Evolutionary conservation across 164 flowering plant genomes (phyloP).

Genomic region (Vitis labrusca): DNA sequence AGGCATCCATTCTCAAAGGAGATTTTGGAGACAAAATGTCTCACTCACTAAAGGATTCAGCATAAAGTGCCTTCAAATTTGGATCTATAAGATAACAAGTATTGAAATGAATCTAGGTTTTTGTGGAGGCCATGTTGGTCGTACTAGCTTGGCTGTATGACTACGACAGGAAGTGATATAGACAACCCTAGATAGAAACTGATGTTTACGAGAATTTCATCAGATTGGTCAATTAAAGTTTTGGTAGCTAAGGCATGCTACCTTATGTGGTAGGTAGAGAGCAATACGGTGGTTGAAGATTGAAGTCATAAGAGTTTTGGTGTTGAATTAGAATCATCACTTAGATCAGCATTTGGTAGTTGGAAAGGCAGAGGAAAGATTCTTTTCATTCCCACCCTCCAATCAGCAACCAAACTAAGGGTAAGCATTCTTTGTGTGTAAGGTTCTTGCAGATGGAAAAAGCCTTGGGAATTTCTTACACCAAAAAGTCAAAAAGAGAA

Average conservation of each 20-base stretch:
- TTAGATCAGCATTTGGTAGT: background rate
- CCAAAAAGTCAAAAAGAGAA: background rate
- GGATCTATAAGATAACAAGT: no score
- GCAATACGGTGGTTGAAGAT: conserved; percentile 3
- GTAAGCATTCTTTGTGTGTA: background rate
- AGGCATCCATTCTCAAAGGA: no score
- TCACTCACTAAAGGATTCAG: no score
- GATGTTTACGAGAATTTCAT: background rate
- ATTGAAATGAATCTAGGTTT: no score
- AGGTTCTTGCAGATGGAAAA: background rate
- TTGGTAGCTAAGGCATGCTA: conserved; percentile 11
- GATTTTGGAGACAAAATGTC: no score
- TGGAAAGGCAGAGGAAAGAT: background rate
- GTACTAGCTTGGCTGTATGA: no score
- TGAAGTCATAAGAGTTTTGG: conserved; percentile 6
- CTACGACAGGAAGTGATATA: no score
- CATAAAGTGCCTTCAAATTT: no score
- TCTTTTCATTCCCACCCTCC: background rate
- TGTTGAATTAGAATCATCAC: background rate
- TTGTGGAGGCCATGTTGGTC: no score
- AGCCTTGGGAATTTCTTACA: background rate
- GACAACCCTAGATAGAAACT: background rate
- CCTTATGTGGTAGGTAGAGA: conserved; percentile 7
- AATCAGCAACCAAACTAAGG: background rate
- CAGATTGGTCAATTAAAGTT: background rate